phyloP scores from a whole-genome alignment of 306 rosid species.

The Abrus pulchellus region DNA sequence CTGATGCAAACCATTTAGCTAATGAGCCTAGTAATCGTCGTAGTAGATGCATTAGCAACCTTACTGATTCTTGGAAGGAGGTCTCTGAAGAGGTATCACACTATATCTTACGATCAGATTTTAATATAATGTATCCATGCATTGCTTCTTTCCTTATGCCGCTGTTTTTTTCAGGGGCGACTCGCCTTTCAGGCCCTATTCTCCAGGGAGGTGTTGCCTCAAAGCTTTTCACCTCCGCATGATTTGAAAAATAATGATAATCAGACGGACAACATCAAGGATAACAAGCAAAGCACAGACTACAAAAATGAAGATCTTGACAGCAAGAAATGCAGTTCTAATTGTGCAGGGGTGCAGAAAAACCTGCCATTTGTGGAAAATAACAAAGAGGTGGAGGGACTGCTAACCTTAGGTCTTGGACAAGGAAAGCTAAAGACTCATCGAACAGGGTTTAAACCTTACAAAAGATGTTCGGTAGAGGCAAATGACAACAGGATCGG shows the following conservation, averaged over 20 bases:
- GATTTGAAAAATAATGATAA: conserved; percentile 52
- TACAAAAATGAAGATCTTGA: conserved; percentile 49
- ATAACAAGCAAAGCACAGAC: conserved; percentile 45
- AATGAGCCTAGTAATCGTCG: conserved; percentile 69
- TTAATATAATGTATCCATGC: conserved; percentile 24
- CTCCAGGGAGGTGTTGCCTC: conserved; percentile 86
- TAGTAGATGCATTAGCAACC: conserved; percentile 60
- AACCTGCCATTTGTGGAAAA: conserved; percentile 44
- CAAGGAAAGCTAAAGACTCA: conserved; percentile 68
- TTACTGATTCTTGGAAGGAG: conserved; percentile 87
- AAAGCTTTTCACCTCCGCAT: conserved; percentile 87
- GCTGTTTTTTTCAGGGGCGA: conserved; percentile 67
- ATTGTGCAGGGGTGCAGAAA: conserved; percentile 52
- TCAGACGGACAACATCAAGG: conserved; percentile 49
- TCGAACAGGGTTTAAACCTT: conserved; percentile 94
- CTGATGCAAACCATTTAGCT: conserved; percentile 62
- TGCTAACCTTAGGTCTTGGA: conserved; percentile 78
- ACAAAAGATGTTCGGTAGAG: conserved; percentile 90
- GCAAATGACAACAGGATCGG: conserved; percentile 70
- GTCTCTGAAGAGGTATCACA: conserved; percentile 89
- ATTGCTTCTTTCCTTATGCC: conserved; percentile 49
- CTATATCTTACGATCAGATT: conserved; percentile 28
- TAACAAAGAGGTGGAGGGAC: conserved; percentile 55
- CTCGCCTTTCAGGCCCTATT: conserved; percentile 91
- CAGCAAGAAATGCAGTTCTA: conserved; percentile 54